Percentiles rank a stretch among this genome's conserved stretches.
Evolutionary conservation across 1,139 yeast genomes (phyloP).

Genomic region (Taphrina populina): DNA sequence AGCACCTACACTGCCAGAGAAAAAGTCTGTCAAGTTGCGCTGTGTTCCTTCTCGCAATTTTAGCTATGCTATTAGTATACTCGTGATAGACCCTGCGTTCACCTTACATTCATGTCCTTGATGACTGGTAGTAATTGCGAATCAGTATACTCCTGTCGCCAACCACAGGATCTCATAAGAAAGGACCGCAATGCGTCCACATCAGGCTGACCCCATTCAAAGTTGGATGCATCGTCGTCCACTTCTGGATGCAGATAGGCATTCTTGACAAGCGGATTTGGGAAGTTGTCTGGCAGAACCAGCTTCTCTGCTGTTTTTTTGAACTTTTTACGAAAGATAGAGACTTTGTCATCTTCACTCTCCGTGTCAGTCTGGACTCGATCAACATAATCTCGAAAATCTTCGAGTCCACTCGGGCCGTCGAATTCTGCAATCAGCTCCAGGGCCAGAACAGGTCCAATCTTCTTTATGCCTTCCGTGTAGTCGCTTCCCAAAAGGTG

Average conservation of each 20-base stretch:
- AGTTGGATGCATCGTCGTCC: constrained; percentile 71
- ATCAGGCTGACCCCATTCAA: constrained; percentile 90
- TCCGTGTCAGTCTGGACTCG: constrained; percentile 33
- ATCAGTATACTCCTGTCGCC: constrained; percentile 75
- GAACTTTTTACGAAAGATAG: constrained; percentile 49
- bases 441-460: constrained; percentile 91
- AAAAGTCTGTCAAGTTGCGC: constrained; percentile 59
- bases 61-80: constrained; percentile 20
- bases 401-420: constrained; percentile 49
- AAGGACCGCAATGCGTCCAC: constrained; percentile 72
- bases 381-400: constrained; percentile 36
- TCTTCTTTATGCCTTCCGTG: constrained; percentile 84
- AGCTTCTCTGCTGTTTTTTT: constrained; percentile 63
- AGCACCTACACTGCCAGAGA: constrained; percentile 40
- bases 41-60: constrained; percentile 52
- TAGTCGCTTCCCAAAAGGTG: constrained; percentile 87
- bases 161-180: constrained; percentile 70
- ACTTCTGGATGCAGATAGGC: constrained; percentile 83
- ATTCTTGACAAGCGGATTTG: constrained; percentile 63
- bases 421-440: constrained; percentile 86
- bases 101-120: constrained; percentile 59
- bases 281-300: constrained; percentile 64
- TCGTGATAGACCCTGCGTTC: constrained; percentile 21
- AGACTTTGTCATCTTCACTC: constrained; percentile 34
- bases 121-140: constrained; percentile 88